These are phyloP conservation scores for Teunomyces stri DNA, from an alignment of 805 yeast species.

Conservation along the genomic window DNA sequence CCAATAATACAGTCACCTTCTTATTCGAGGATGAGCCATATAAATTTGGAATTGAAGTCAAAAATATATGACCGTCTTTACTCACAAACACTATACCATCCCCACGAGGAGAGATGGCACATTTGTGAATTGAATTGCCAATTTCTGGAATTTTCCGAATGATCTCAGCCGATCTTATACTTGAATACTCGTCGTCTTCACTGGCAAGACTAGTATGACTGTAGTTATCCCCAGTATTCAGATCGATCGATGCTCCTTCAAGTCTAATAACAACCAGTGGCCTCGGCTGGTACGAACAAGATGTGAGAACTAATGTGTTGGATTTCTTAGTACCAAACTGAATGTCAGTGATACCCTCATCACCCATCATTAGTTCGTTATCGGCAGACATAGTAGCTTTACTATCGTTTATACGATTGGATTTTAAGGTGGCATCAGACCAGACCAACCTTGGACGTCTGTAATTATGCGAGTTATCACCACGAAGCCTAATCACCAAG, in stretches of 20 bases:
- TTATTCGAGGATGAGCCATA: constrained; percentile 16
- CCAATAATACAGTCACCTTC: constrained; percentile 63
- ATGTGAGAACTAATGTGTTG: constrained; percentile 36
- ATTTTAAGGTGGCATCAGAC: constrained; percentile 25
- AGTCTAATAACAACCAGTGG: constrained; percentile 33
- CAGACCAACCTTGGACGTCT: constrained; percentile 40
- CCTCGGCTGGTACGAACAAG: constrained; percentile 34
- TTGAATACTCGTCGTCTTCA: constrained; percentile 18
- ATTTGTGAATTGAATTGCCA: constrained; percentile 73
- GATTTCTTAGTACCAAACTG: constrained; percentile 46
- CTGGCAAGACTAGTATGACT: constrained; percentile 1
- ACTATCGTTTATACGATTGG: constrained; percentile 13
- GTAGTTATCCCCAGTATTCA: constrained; percentile 9
- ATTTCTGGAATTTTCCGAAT: constrained; percentile 67
- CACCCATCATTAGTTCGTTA: constrained; percentile 49
- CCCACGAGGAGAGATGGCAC: constrained; percentile 79
- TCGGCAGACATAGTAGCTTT: constrained; percentile 6
- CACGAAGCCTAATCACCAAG: constrained; percentile 64
- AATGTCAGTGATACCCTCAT: constrained; percentile 86
- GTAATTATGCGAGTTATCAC: constrained; percentile 43
- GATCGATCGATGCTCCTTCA: constrained; percentile 50
- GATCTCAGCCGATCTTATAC: constrained; percentile 29
- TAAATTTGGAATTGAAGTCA: constrained; percentile 60
- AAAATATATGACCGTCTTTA: constrained; percentile 70
- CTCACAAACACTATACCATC: constrained; percentile 82